Conservation (phyloP, 2,329 filamentous ascomycete genomes). For the Xylaria sp. region DNA sequence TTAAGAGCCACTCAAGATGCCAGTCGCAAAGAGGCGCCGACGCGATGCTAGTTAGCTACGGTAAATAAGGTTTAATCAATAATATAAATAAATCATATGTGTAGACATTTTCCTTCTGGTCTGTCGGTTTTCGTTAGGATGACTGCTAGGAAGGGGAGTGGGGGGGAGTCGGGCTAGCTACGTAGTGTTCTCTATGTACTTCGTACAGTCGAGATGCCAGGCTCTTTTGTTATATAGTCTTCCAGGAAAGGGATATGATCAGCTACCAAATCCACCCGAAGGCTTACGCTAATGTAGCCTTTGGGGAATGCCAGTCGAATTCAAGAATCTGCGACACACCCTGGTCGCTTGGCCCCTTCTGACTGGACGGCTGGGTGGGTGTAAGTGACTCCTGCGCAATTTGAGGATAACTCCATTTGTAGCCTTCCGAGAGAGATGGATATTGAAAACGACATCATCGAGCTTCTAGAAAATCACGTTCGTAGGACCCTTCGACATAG, state of each 20-base stretch:
- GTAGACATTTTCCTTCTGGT: neutral
- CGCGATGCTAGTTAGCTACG: neutral
- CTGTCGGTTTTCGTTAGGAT: neutral
- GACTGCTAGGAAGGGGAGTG: neutral
- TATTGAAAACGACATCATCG: conserved; percentile 16
- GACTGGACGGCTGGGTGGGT: conserved; percentile 31
- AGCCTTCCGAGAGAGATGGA: conserved; percentile 24
- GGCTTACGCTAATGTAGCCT: conserved; percentile 34
- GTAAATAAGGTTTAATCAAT: neutral
- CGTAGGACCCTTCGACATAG: neutral
- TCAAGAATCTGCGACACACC: conserved; percentile 39
- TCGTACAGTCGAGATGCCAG: no score
- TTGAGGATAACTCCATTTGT: conserved; percentile 26
- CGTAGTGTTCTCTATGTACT: no score
- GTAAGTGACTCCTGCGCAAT: conserved; percentile 33
- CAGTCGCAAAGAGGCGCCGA: neutral
- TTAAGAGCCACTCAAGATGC: conserved; percentile 27
- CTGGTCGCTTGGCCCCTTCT: conserved; percentile 32
- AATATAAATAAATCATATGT: no score
- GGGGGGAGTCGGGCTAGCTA: conserved; percentile 10
- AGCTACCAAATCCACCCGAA: conserved; percentile 25
- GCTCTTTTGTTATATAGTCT: no score
- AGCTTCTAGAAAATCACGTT: conserved; percentile 24
- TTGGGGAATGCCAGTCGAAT: conserved; percentile 39
- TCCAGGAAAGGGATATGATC: conserved; percentile 35